phyloP scores from a whole-genome alignment of 2,329 filamentous ascomycete genomes.

The Fusarium fujikuroi region DNA sequence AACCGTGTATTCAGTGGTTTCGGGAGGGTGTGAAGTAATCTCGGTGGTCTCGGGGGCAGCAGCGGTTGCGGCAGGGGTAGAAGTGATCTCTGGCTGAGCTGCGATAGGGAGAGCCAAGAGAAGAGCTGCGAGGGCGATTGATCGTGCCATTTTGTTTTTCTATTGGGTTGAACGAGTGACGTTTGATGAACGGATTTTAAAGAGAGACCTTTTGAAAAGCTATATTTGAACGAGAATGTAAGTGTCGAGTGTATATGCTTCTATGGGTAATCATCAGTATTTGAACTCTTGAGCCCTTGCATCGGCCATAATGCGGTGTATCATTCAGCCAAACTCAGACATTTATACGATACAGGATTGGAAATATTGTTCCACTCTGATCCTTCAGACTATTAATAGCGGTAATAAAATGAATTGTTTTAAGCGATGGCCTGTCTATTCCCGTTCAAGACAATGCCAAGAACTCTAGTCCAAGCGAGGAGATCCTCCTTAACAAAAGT shows the following conservation, averaged over 20 bases:
- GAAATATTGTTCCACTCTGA: background rate
- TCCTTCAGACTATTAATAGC: background rate
- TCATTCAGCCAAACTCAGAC: background rate
- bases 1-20: background rate
- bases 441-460: background rate
- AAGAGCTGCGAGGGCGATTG: background rate
- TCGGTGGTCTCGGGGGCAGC: background rate
- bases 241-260: background rate
- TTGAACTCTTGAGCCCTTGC: fast-evolving
- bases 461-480: background rate
- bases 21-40: background rate
- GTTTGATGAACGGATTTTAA: background rate
- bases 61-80: fast-evolving
- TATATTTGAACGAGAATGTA: fast-evolving
- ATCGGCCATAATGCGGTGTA: background rate
- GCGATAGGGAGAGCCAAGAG: background rate
- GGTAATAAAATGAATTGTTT: background rate
- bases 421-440: background rate
- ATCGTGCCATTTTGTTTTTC: background rate
- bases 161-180: fast-evolving
- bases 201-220: fast-evolving
- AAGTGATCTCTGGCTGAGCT: background rate
- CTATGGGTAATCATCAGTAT: fast-evolving
- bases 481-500: background rate
- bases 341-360: background rate